Conservation (phyloP, 305 asterid genomes). For the Fraxinus angustifolia region DNA sequence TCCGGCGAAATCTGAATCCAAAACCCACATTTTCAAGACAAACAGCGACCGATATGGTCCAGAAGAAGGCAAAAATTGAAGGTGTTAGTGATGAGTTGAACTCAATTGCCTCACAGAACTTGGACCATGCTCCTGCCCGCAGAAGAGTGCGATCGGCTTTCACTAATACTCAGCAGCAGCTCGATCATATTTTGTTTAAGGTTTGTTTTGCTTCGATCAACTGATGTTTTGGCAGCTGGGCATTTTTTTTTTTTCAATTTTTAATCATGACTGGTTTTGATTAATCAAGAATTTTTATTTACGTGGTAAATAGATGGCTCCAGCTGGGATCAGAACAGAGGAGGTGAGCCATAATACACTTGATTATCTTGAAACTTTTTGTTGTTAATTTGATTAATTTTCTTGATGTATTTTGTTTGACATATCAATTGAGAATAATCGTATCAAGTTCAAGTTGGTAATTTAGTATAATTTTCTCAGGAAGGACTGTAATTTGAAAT, state of each 20-base stretch:
- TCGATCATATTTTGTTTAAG: constrained; percentile 82
- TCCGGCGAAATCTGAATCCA: constrained; percentile 11
- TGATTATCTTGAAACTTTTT: not conserved
- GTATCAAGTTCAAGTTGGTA: not conserved
- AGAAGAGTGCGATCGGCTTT: constrained; percentile 90
- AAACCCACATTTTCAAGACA: constrained; percentile 24
- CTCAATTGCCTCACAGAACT: constrained; percentile 76
- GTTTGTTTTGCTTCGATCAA: constrained; percentile 26
- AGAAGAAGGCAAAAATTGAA: constrained; percentile 55
- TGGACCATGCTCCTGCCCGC: constrained; percentile 83
- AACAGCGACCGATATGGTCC: constrained; percentile 40
- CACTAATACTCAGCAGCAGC: constrained; percentile 51
- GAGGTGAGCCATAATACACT: constrained; percentile 50
- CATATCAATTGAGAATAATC: no score
- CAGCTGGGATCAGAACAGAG: constrained; percentile 79
- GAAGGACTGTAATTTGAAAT: not conserved
- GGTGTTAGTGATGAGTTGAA: constrained; percentile 75
- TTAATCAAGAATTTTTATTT: not conserved
- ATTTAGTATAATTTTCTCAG: not conserved
- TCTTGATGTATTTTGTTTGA: not conserved
- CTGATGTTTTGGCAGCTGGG: not conserved
- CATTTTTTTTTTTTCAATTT: no score
- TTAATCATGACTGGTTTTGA: not conserved
- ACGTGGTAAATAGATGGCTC: constrained; percentile 62
- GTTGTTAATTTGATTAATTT: not conserved